A percentile compares a stretch with the other conserved stretches of the same genome.
phyloP scores from a whole-genome alignment of 2,329 filamentous ascomycete species.

The Pseudocercospora fuligena region DNA sequence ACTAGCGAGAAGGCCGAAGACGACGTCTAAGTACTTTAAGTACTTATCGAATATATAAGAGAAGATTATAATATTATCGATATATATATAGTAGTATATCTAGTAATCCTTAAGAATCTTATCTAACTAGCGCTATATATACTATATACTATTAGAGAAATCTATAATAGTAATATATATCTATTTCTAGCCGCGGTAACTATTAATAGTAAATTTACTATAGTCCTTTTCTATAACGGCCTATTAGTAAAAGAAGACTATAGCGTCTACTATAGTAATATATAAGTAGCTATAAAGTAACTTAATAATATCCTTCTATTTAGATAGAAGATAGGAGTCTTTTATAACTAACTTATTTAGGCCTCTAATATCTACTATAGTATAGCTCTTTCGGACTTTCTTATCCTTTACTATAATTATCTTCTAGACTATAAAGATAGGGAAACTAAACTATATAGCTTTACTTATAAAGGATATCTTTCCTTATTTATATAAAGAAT shows the following conservation, averaged over 20 bases:
- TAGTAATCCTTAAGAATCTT: too few species aligned
- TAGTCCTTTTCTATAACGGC: not conserved
- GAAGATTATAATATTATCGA: not conserved
- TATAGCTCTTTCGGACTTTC: fast-evolving
- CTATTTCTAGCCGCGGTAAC: not conserved
- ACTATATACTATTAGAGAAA: too few species aligned
- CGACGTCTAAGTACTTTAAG: not conserved
- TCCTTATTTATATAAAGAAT: not conserved
- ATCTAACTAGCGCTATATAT: too few species aligned
- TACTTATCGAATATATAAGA: not conserved
- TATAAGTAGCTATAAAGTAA: not conserved
- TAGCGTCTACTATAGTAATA: not conserved
- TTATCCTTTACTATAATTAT: not conserved
- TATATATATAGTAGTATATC: too few species aligned
- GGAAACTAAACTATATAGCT: not conserved
- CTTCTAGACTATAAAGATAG: not conserved
- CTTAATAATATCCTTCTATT: not conserved
- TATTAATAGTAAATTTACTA: not conserved
- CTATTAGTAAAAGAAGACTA: not conserved
- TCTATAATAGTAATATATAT: too few species aligned
- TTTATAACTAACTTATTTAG: not conserved
- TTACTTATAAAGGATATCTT: not conserved
- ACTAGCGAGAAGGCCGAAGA: not conserved
- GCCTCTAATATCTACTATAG: not conserved
- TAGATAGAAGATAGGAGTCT: not conserved